Percentiles rank a stretch among this genome's conserved stretches.
phyloP scores from a whole-genome alignment of 352 stramenopile genomes.

The Aphanomyces cochlioides region DNA sequence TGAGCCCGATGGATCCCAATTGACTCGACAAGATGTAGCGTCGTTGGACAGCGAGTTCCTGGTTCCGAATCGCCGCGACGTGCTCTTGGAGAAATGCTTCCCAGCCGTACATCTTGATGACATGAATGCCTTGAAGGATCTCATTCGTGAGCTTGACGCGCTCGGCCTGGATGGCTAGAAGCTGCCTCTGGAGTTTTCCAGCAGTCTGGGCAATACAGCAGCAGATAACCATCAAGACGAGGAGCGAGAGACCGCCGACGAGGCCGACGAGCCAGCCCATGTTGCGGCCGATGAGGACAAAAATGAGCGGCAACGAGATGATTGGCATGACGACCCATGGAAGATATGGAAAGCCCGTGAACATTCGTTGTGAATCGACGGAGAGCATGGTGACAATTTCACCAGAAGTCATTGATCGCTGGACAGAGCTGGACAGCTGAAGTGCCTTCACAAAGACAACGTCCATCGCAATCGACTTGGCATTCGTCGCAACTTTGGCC shows the following conservation, averaged over 20 bases:
- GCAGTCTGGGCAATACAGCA: background rate
- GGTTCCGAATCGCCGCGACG: conserved; percentile 41
- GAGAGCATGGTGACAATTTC: conserved; percentile 52
- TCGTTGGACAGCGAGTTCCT: conserved; percentile 43
- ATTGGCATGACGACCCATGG: conserved; percentile 48
- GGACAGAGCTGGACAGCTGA: conserved; percentile 39
- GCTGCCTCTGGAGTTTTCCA: conserved; percentile 2
- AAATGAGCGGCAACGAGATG: conserved; percentile 41
- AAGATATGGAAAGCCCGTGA: conserved; percentile 45
- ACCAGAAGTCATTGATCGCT: conserved; percentile 47
- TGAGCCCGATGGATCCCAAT: conserved; percentile 53
- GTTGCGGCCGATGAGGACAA: conserved; percentile 43
- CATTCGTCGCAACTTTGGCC: conserved; percentile 42
- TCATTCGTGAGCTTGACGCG: conserved; percentile 92
- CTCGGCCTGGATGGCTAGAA: conserved; percentile 47
- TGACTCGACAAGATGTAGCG: conserved; percentile 55
- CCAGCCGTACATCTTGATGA: conserved; percentile 90
- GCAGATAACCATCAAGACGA: background rate
- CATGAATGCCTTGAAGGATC: conserved; percentile 85
- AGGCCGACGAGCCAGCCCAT: conserved; percentile 27
- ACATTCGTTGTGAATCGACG: conserved; percentile 47
- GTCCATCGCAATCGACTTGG: conserved; percentile 52
- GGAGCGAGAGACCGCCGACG: background rate
- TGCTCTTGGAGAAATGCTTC: conserved; percentile 41
- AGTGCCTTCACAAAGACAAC: conserved; percentile 55